Evolutionary conservation across 2,329 filamentous ascomycete species (phyloP).

Genomic region (Thielaviopsis populi): DNA sequence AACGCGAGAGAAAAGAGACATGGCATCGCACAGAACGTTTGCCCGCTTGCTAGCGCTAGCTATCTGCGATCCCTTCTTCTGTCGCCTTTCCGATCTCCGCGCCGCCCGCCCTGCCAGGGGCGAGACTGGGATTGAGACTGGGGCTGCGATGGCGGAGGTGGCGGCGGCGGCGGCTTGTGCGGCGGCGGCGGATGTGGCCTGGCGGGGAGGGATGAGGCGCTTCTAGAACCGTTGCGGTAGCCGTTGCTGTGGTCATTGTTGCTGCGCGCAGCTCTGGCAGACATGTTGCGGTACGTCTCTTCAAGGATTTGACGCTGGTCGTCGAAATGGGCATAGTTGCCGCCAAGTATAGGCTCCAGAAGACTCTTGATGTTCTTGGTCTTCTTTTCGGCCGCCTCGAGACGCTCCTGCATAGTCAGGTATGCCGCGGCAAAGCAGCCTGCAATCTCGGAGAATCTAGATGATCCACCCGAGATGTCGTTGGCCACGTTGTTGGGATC

Average conservation of each 20-base stretch:
- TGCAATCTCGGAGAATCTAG: slow-evolving; percentile 52
- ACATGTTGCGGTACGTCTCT: slow-evolving; percentile 5
- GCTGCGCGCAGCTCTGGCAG: not conserved
- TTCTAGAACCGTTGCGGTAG: not conserved
- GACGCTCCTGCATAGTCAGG: slow-evolving; percentile 36
- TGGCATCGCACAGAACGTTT: not conserved
- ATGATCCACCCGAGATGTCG: slow-evolving; percentile 80
- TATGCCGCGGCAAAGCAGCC: slow-evolving; percentile 54
- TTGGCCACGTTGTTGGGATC: slow-evolving; percentile 78
- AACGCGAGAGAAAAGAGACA: not conserved
- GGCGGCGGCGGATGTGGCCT: slow-evolving; percentile 7
- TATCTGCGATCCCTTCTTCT: slow-evolving; percentile 13
- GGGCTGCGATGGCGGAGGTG: not conserved
- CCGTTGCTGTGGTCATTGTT: not conserved
- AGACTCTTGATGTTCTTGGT: slow-evolving; percentile 14
- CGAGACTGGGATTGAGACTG: not conserved
- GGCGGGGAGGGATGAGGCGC: slow-evolving; percentile 6
- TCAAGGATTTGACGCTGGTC: slow-evolving; percentile 15
- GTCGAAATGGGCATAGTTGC: slow-evolving; percentile 18
- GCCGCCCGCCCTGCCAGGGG: slow-evolving; percentile 6
- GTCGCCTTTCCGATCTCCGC: slow-evolving; percentile 9
- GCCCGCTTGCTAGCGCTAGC: not conserved
- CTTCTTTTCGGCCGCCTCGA: slow-evolving; percentile 25
- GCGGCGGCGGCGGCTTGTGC: slow-evolving; percentile 12
- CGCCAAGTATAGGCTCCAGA: slow-evolving; percentile 17